A percentile compares a stretch with the other conserved stretches of the same genome.
Evolutionary conservation across 2,329 filamentous ascomycete genomes (phyloP).

Genomic region (Pezicula rhizophila): DNA sequence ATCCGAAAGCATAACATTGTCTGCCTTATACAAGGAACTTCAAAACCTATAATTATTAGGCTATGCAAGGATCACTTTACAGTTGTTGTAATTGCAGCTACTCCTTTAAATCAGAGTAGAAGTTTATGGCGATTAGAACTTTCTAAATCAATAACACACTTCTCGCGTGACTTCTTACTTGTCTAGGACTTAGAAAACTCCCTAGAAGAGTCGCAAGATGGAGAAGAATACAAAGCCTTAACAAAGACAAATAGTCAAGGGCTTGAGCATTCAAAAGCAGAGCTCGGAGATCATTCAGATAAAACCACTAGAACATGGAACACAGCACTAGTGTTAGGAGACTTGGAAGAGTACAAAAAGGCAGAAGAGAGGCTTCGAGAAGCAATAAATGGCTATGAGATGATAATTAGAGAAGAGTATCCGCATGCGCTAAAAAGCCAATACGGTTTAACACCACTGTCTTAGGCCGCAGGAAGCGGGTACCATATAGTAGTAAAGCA

Average conservation of each 20-base stretch:
- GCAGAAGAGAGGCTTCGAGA: constrained; percentile 8
- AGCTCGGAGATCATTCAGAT: not conserved
- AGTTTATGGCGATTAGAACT: too few relatives aligned
- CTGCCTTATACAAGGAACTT: constrained; percentile 10
- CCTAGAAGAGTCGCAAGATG: not conserved
- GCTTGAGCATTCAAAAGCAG: constrained; percentile 20
- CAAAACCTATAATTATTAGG: constrained; percentile 1
- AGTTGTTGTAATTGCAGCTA: constrained; percentile 6
- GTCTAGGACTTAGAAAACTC: not conserved
- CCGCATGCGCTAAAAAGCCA: not conserved
- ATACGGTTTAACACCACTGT: not conserved
- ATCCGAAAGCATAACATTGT: constrained; percentile 5
- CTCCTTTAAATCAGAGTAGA: too few relatives aligned
- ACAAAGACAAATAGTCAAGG: too few relatives aligned
- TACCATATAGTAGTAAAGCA: constrained; percentile 24
- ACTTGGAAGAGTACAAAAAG: constrained; percentile 5
- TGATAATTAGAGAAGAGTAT: constrained; percentile 3
- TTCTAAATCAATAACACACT: not conserved
- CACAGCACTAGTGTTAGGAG: constrained; percentile 5
- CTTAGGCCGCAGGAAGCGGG: constrained; percentile 7
- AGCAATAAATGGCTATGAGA: constrained; percentile 11
- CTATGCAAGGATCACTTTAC: constrained; percentile 6
- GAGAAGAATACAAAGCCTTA: not conserved
- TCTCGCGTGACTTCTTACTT: not conserved
- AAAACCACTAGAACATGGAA: constrained; percentile 7